phyloP scores from a whole-genome alignment of 768 basidiomycete species.

The Termitomyces sp. region DNA sequence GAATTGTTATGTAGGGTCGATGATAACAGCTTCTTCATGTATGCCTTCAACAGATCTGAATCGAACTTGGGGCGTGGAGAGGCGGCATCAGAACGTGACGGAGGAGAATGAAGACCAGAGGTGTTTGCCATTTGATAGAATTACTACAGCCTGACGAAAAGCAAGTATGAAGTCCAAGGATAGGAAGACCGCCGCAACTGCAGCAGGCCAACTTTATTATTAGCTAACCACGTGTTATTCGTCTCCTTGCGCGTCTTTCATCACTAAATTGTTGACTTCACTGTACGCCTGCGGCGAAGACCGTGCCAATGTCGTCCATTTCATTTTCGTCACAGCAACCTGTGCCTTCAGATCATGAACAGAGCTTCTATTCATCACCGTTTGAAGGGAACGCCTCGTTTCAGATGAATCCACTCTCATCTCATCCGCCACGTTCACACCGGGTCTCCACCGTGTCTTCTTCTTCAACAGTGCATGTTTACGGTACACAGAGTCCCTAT shows the following conservation, averaged over 20 bases:
- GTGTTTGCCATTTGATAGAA: constrained; percentile 11
- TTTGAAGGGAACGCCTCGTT: constrained; percentile 61
- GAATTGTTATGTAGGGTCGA: constrained; percentile 56
- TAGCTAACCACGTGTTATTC: constrained; percentile 16
- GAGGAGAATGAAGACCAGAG: constrained; percentile 54
- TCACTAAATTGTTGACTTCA: background rate
- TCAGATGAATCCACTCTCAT: constrained; percentile 77
- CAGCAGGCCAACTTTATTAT: background rate
- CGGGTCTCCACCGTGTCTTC: constrained; percentile 44
- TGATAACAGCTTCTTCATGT: constrained; percentile 77
- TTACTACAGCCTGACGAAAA: background rate
- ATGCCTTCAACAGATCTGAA: constrained; percentile 62
- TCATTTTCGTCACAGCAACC: constrained; percentile 47
- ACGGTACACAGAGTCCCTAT: constrained; percentile 33
- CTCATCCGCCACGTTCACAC: constrained; percentile 75
- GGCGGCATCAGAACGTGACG: constrained; percentile 54
- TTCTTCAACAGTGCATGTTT: constrained; percentile 27
- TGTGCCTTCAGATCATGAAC: constrained; percentile 37
- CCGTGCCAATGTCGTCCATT: constrained; percentile 54
- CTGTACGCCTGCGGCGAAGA: background rate
- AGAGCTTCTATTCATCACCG: constrained; percentile 48
- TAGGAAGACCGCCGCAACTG: background rate
- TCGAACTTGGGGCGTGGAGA: constrained; percentile 64
- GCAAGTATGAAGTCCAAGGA: background rate
- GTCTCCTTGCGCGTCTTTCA: constrained; percentile 4